Conservation (phyloP, 1,284 basidiomycete genomes). For the Meira miltonrushii region DNA sequence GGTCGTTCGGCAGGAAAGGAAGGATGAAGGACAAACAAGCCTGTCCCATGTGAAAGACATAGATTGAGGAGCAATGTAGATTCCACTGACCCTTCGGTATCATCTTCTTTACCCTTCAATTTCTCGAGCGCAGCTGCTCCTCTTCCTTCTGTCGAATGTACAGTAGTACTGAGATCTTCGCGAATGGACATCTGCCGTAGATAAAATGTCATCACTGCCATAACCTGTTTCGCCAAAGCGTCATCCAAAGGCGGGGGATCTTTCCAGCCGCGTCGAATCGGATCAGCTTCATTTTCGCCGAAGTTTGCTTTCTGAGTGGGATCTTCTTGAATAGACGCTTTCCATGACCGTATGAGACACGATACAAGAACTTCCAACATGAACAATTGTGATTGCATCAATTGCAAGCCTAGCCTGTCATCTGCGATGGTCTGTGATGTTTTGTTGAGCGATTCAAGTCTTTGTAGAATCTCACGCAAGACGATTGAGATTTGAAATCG, state of each 20-base stretch:
- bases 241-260: conserved; percentile 79
- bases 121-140: not conserved
- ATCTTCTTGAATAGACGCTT: conserved; percentile 29
- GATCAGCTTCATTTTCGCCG: not conserved
- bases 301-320: too few species aligned
- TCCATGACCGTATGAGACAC: conserved; percentile 73
- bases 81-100: conserved; percentile 17
- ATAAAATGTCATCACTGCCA: conserved; percentile 66
- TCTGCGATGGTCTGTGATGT: conserved; percentile 13
- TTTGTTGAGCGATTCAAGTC: conserved; percentile 37
- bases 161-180: conserved; percentile 21
- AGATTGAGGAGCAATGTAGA: conserved; percentile 15
- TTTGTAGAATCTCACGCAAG: conserved; percentile 35
- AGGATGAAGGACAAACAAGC: conserved; percentile 38
- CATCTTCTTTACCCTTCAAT: conserved; percentile 4
- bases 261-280: conserved; percentile 53
- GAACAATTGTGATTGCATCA: conserved; percentile 83
- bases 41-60: conserved; percentile 29
- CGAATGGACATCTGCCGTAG: conserved; percentile 60
- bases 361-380: conserved; percentile 74
- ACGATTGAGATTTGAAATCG: conserved; percentile 32
- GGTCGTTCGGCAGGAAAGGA: conserved; percentile 33
- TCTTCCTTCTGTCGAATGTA: not conserved
- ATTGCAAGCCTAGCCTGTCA: conserved; percentile 42
- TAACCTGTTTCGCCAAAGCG: conserved; percentile 73